Evolutionary conservation across 495 filamentous ascomycete species (phyloP), one percentile per base, ranked within the genome.

Genomic region (Hyaloscypha bicolor): DNA sequence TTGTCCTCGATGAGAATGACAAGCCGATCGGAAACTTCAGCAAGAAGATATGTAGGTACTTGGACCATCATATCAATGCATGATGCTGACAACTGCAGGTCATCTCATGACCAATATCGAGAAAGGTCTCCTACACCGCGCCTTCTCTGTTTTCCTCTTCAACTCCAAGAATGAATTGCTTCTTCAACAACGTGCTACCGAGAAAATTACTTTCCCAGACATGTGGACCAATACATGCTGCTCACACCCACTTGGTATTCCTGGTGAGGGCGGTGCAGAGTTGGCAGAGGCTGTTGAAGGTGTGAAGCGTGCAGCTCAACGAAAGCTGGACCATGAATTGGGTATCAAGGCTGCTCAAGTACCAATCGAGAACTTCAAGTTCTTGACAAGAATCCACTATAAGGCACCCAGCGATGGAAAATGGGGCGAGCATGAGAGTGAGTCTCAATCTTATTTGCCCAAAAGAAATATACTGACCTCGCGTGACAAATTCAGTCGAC

Each of bases 221-320:
- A 94, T 97, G 92, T 99, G 95, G 95, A 99, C 95, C 65, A 99
- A 99, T 79, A 99, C 95, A 48, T 99, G 95, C 85, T 99, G 95
- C 82, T 99, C 95, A 35, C 95, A 99, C 78, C 95, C 95, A 9
- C 83, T 99, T 62, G 92, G 92, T 33, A 90, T 97, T 63, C 90
- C 95, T 22, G 90, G 88, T 25, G 95, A 99, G 85, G 96, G 93
- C 3, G 95, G 95, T 62, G 85, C 88, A 14, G 90, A 92, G 75
- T 84, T 99, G 25, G 88, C 88, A 29, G 89, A 90, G 66, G 90
- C 93, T 0, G 83, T 97, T 25, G 77, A 85, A 68, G 95, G 95
- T 5, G 96, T 96, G 67, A 93, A 93, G 80, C 86, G 91, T 39
- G 95, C 95, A 25, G 95, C 95, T 30, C 90, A 93, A 79, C 86